Evolutionary conservation across 2,329 filamentous ascomycete genomes (phyloP).

Genomic region (Alternaria gaisen): DNA sequence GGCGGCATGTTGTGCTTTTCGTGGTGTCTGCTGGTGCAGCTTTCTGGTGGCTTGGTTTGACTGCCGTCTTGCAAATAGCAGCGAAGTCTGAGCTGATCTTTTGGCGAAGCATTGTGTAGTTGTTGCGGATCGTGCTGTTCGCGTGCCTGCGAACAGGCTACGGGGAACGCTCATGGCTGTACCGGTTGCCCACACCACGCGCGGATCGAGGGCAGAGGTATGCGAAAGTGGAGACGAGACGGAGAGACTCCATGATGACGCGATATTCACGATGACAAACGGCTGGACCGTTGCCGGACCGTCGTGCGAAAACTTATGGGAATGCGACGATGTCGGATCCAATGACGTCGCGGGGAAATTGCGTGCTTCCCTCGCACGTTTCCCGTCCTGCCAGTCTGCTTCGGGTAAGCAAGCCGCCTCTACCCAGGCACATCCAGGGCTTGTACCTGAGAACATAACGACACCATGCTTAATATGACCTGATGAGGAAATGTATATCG

Average conservation of each 20-base stretch:
- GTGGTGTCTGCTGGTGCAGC: conserved; percentile 43
- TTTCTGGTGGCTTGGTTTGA: conserved; percentile 34
- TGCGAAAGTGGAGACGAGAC: conserved; percentile 16
- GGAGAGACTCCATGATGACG: conserved; percentile 26
- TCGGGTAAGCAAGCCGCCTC: conserved; percentile 14
- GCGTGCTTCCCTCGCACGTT: conserved; percentile 29
- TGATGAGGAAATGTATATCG: neutral
- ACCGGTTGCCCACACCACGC: conserved; percentile 1
- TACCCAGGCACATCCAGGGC: neutral
- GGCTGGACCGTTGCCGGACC: conserved; percentile 8
- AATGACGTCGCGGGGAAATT: conserved; percentile 39
- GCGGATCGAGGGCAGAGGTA: conserved; percentile 8
- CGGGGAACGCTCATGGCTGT: conserved; percentile 44
- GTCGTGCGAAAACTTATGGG: conserved; percentile 18
- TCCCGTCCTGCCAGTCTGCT: conserved; percentile 19
- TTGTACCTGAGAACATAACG: neutral
- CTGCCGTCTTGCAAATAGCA: conserved; percentile 28
- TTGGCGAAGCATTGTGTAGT: conserved; percentile 13
- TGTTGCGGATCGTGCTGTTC: conserved; percentile 25
- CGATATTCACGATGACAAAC: conserved; percentile 27
- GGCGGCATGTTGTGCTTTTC: conserved; percentile 31
- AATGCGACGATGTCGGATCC: conserved; percentile 24
- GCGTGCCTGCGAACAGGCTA: conserved; percentile 37
- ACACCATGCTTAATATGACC: conserved; percentile 1
- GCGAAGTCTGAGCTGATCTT: conserved; percentile 16